phyloP scores from a whole-genome alignment of 495 filamentous ascomycete species.

The Lentithecium fluviatile region DNA sequence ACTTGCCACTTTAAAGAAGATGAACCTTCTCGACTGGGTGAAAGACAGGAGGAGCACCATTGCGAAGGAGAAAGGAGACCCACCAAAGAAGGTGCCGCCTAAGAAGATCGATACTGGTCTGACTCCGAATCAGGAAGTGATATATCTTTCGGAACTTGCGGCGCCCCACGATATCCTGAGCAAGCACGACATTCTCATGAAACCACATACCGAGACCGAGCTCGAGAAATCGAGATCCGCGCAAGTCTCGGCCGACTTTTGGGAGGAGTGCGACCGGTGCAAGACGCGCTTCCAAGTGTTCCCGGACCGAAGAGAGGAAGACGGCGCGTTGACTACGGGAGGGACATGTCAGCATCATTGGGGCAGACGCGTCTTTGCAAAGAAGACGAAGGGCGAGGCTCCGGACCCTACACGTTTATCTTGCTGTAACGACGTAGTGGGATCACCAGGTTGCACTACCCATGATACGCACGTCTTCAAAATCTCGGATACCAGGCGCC shows the following conservation, averaged over 20 bases:
- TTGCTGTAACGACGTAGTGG: conserved; percentile 74
- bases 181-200: conserved; percentile 71
- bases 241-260: conserved; percentile 64
- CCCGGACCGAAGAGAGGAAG: conserved; percentile 70
- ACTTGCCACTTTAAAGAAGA: conserved; percentile 71
- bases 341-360: conserved; percentile 78
- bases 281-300: conserved; percentile 85
- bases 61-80: conserved; percentile 36
- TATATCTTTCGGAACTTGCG: conserved; percentile 58
- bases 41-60: conserved; percentile 47
- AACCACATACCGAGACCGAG: conserved; percentile 59
- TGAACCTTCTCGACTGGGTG: conserved; percentile 66
- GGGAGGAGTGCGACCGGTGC: conserved; percentile 88
- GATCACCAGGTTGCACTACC: conserved; percentile 69
- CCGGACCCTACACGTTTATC: conserved; percentile 60
- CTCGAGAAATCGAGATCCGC: conserved; percentile 63
- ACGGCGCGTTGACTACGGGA: conserved; percentile 74
- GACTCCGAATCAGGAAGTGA: conserved; percentile 63
- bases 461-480: conserved; percentile 83
- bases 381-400: conserved; percentile 49
- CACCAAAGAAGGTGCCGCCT: not conserved
- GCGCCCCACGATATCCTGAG: conserved; percentile 60
- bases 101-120: conserved; percentile 64
- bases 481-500: conserved; percentile 66
- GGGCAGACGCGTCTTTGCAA: conserved; percentile 58